Base-by-base conservation (phyloP, 768 basidiomycete genomes). In the Dacryopinax primogenitus region DNA sequence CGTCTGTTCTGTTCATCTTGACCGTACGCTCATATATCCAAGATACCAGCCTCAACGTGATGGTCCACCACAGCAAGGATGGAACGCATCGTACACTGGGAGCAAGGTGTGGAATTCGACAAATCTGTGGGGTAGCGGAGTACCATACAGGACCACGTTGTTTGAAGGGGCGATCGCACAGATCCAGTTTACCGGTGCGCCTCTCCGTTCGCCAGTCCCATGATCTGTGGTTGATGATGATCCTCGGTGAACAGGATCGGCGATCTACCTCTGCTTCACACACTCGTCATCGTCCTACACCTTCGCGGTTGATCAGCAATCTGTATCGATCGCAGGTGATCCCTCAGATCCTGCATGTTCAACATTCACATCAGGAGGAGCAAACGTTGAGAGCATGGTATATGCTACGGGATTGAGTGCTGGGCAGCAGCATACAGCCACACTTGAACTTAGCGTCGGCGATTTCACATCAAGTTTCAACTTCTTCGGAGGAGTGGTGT, bases 261-360 rank as follows among this genome's bases (percentile, higher is more conserved):
- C 51, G 13, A 58, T 58, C 51, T 58, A 58, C 51, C 51, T 58
- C 51, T 58, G 51, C 26, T 58, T 58, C 51, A 28, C 51, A 15
- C 51, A 26, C 26, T 7, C 30, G 26, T 13, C 51, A 11, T 26
- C 51, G 11, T 28, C 51, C 26, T 58, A 58, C 51, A 58, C 51
- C 12, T 58, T 58, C 51, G 51, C 51, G 13, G 7, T 58, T 4
- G 51, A 58, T 30, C 23, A 58, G 9, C 3, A 15, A 15, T 6
- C 11, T 30, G 3, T 58, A 23, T 6, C 30, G 4, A 58, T 30
- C 26, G 30, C 51, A 3, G 51, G 51, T 30, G 30, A 26, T 30
- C 51, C 51, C 26, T 15, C 51, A 6, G 30, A 58, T 30, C 26
- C 51, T 4, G 30, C 51, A 26, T 58, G 51, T 30, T 13, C 30